Conservation (phyloP, 139 green algal species). For the Chlamydomonas incerta region DNA sequence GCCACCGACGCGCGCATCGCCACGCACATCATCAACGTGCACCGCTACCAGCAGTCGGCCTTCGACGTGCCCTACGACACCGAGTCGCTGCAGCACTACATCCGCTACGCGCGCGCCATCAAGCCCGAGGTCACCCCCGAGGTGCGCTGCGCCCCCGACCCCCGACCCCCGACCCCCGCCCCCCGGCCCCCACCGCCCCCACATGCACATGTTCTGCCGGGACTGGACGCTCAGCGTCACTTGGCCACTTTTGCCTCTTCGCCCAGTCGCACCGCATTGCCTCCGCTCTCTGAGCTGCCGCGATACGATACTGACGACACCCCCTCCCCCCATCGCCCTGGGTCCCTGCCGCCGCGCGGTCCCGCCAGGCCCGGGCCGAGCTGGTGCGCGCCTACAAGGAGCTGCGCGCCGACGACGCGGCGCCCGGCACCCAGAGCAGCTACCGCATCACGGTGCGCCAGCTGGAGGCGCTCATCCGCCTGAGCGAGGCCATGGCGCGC, state of each 20-base stretch:
- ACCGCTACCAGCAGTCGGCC: constrained; percentile 63
- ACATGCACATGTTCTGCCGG: too few species aligned
- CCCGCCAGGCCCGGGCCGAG: constrained; percentile 65
- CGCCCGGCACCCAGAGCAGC: constrained; percentile 80
- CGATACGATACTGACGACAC: too few species aligned
- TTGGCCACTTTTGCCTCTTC: too few species aligned
- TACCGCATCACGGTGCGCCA: constrained; percentile 97
- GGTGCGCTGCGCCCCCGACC: constrained; percentile 51
- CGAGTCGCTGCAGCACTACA: constrained; percentile 94
- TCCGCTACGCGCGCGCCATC: constrained; percentile 92
- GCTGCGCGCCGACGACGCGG: constrained; percentile 87
- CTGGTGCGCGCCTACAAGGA: constrained; percentile 90
- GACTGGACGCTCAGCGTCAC: too few species aligned
- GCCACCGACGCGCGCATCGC: constrained; percentile 82
- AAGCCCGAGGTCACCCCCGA: constrained; percentile 77
- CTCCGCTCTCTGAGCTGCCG: too few species aligned
- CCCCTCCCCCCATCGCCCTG: too few species aligned
- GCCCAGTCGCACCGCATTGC: neutral
- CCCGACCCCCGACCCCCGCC: too few species aligned
- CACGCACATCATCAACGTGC: constrained; percentile 84
- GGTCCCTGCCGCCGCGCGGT: too few species aligned
- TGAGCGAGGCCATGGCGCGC: constrained; percentile 64
- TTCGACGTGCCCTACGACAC: constrained; percentile 85
- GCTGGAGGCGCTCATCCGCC: constrained; percentile 95
- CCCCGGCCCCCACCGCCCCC: neutral